Conservation (phyloP, 1,284 basidiomycete species). For the Ustilago hordei region DNA sequence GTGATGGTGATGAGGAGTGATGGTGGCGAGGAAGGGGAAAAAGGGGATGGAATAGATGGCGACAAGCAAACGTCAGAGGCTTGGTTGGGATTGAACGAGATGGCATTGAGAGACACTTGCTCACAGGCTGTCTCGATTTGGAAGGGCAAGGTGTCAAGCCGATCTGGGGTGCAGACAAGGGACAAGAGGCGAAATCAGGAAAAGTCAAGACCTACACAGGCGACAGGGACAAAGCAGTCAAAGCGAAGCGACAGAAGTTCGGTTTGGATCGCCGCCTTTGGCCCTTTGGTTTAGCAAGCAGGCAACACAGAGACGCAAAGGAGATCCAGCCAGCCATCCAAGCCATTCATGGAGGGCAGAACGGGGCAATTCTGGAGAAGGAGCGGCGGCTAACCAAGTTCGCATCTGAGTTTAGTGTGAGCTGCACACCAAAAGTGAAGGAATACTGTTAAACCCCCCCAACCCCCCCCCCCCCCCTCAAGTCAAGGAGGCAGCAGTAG, state of each 20-base stretch:
- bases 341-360: background rate
- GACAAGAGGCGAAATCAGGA: background rate
- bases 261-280: conserved; percentile 6
- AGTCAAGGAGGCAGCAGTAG: background rate
- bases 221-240: background rate
- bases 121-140: background rate
- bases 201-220: background rate
- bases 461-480: too few relatives aligned
- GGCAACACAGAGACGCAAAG: background rate
- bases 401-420: background rate
- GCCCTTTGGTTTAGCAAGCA: background rate
- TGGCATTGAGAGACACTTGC: conserved; percentile 13
- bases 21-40: conserved; percentile 8
- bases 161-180: conserved; percentile 19
- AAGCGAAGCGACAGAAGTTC: background rate
- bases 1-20: conserved; percentile 10
- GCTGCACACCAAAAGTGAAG: background rate
- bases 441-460: too few relatives aligned
- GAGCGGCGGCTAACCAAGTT: background rate
- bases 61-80: conserved; percentile 11
- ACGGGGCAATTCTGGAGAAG: conserved; percentile 4
- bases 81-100: background rate
- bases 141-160: conserved; percentile 7
- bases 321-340: background rate
- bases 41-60: conserved; percentile 3